Conservation (phyloP, 2,329 filamentous ascomycete genomes). For the Daldinia sp. region DNA sequence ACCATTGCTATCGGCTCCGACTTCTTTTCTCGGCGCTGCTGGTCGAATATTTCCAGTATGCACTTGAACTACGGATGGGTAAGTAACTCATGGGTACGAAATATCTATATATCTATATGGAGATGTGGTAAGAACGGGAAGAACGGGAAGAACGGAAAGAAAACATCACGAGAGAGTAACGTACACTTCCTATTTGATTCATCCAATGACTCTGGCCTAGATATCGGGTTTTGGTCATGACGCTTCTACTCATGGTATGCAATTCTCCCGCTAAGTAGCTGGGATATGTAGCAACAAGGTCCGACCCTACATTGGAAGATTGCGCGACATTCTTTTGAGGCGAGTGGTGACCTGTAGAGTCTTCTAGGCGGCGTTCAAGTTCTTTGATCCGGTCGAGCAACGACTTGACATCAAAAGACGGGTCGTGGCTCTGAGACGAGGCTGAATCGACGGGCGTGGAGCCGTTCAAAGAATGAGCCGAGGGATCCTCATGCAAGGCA, state of each 20-base stretch:
- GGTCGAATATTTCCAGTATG: slow-evolving; percentile 40
- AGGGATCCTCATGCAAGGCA: slow-evolving; percentile 25
- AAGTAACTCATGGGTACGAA: slow-evolving; percentile 1
- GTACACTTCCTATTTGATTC: slow-evolving; percentile 53
- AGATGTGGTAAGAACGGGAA: slow-evolving; percentile 2
- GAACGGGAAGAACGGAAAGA: background rate
- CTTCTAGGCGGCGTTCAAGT: slow-evolving; percentile 54
- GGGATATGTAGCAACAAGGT: slow-evolving; percentile 33
- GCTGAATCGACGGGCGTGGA: slow-evolving; percentile 29
- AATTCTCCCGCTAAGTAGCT: slow-evolving; percentile 38
- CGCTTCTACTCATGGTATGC: slow-evolving; percentile 41
- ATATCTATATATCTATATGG: background rate
- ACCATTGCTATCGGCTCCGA: slow-evolving; percentile 48
- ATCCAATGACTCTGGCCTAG: slow-evolving; percentile 62
- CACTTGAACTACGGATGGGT: slow-evolving; percentile 35
- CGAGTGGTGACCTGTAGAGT: slow-evolving; percentile 31
- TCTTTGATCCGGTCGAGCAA: slow-evolving; percentile 52
- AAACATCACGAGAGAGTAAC: slow-evolving; percentile 31
- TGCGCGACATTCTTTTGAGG: slow-evolving; percentile 4
- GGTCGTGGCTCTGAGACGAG: slow-evolving; percentile 18
- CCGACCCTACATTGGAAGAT: slow-evolving; percentile 6
- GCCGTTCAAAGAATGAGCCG: slow-evolving; percentile 22
- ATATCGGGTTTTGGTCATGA: slow-evolving; percentile 55
- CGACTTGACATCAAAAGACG: slow-evolving; percentile 36
- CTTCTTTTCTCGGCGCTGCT: slow-evolving; percentile 37